Percentiles rank a stretch among this genome's conserved stretches.
Evolutionary conservation across 768 basidiomycete species (phyloP).

Genomic region (Crucibulum laeve): DNA sequence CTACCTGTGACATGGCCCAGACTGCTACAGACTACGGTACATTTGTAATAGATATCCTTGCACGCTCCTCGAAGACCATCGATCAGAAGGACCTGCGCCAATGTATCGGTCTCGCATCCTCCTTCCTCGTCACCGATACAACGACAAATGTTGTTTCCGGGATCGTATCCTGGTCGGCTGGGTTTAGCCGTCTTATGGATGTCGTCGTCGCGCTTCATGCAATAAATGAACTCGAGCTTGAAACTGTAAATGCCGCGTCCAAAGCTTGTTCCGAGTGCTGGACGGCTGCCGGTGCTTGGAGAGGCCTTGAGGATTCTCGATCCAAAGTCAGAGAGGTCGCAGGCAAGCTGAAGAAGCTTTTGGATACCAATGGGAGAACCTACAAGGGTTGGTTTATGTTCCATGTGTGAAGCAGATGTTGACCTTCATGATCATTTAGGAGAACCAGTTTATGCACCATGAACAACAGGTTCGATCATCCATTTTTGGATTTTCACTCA

Average conservation of each 20-base stretch:
- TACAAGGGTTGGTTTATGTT: constrained; percentile 29
- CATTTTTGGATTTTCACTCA: background rate
- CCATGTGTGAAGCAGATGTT: constrained; percentile 2
- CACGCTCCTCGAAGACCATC: constrained; percentile 32
- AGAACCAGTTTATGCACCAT: constrained; percentile 34
- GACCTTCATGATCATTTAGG: constrained; percentile 22
- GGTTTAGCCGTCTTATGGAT: constrained; percentile 68
- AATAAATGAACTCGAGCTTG: constrained; percentile 66
- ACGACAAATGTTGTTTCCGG: constrained; percentile 59
- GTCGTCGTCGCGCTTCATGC: constrained; percentile 68
- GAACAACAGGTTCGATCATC: constrained; percentile 6
- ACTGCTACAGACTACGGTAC: constrained; percentile 52
- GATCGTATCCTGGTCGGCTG: constrained; percentile 56
- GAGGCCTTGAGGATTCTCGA: constrained; percentile 58
- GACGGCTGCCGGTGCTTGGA: constrained; percentile 67
- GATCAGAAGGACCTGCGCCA: constrained; percentile 62
- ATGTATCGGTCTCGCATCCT: constrained; percentile 67
- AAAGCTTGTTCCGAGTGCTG: constrained; percentile 78
- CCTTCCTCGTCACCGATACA: constrained; percentile 74
- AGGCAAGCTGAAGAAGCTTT: constrained; percentile 49
- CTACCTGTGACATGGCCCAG: too few relatives aligned
- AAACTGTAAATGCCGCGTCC: constrained; percentile 68
- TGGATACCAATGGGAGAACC: constrained; percentile 53
- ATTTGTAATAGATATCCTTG: constrained; percentile 54
- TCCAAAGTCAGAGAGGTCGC: constrained; percentile 61